These are phyloP conservation scores for Penicillium simplicissimum DNA, from an alignment of 495 filamentous ascomycete genomes.

Conservation along the genomic window DNA sequence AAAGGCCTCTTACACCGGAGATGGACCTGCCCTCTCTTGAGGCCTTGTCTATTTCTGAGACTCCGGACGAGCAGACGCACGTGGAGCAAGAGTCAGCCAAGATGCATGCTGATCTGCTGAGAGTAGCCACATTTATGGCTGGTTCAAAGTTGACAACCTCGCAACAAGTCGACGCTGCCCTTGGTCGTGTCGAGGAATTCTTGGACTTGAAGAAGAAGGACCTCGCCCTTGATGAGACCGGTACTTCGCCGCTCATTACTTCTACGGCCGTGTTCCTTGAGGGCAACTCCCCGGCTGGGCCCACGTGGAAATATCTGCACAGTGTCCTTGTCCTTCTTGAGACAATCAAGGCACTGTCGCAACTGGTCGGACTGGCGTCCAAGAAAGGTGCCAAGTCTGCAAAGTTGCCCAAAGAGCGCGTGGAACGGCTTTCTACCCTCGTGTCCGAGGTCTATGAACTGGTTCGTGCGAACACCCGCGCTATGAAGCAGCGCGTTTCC, in stretches of 20 bases:
- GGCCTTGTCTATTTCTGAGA: slow-evolving; percentile 23
- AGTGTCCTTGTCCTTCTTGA: slow-evolving; percentile 38
- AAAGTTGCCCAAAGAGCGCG: slow-evolving; percentile 38
- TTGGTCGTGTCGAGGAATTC: slow-evolving; percentile 40
- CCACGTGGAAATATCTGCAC: slow-evolving; percentile 47
- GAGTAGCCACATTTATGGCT: slow-evolving; percentile 35
- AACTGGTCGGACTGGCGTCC: slow-evolving; percentile 30
- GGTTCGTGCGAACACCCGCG: slow-evolving; percentile 36
- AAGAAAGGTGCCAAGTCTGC: slow-evolving; percentile 36
- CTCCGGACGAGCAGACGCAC: slow-evolving; percentile 36
- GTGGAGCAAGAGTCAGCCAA: slow-evolving; percentile 36
- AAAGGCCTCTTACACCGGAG: slow-evolving; percentile 35
- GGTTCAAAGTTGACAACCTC: slow-evolving; percentile 37
- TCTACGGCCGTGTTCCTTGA: slow-evolving; percentile 29
- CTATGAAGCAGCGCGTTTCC: slow-evolving; percentile 39
- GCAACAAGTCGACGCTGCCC: slow-evolving; percentile 34
- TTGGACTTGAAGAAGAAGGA: slow-evolving; percentile 30
- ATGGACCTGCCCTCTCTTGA: slow-evolving; percentile 33
- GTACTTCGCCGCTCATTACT: slow-evolving; percentile 26
- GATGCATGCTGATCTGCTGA: slow-evolving; percentile 37
- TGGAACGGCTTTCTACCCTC: slow-evolving; percentile 30
- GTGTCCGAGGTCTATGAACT: slow-evolving; percentile 36
- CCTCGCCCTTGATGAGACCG: slow-evolving; percentile 24
- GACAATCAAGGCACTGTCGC: slow-evolving; percentile 40
- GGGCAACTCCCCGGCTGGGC: slow-evolving; percentile 30